These are phyloP conservation scores for Meredithiella fracta DNA, from an alignment of 2,329 filamentous ascomycete species.

Conservation along the genomic window DNA sequence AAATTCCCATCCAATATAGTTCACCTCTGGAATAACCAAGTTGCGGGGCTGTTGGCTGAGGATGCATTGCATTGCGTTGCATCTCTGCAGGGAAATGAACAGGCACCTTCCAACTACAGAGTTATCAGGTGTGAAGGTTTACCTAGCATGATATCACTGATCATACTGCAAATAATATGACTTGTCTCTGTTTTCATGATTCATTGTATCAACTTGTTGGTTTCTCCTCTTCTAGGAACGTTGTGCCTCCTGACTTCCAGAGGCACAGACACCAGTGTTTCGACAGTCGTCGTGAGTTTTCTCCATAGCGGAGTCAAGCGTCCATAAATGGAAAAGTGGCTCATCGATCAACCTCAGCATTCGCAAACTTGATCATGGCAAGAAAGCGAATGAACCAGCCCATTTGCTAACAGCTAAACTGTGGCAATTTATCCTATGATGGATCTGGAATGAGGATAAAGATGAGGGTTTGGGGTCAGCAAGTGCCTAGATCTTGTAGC, in stretches of 20 bases:
- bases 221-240: background rate
- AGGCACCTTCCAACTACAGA: too few species aligned
- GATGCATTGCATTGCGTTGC: background rate
- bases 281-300: background rate
- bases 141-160: too few species aligned
- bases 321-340: background rate
- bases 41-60: background rate
- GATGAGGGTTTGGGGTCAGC: too few species aligned
- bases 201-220: background rate
- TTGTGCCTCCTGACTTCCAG: background rate
- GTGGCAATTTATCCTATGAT: too few species aligned
- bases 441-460: too few species aligned
- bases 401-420: too few species aligned
- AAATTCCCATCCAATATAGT: background rate
- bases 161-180: too few species aligned
- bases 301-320: background rate
- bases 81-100: background rate
- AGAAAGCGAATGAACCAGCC: too few species aligned
- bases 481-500: too few species aligned
- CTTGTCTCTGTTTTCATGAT: background rate
- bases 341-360: background rate
- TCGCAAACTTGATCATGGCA: background rate
- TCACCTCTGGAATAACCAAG: background rate
- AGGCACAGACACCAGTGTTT: background rate
- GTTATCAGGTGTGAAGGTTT: background rate